Base-by-base conservation (phyloP, 208 protist genomes). In the Acanthamoeba healyi region DNA sequence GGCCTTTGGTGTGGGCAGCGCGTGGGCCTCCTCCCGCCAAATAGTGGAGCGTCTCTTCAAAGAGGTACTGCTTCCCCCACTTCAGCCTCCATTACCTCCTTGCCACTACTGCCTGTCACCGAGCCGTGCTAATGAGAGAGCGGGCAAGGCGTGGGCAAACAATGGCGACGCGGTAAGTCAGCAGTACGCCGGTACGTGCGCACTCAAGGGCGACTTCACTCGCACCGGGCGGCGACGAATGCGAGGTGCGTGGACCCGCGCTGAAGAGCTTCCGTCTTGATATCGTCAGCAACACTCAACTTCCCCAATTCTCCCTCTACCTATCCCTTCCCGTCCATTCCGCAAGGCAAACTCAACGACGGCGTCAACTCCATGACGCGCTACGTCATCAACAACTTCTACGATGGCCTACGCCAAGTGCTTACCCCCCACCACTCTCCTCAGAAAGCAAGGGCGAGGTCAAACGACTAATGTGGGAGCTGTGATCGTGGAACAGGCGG, bases 201-300 rank as follows among this genome's bases (percentile, higher is more conserved):
- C 88, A 24, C 70, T 93, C 6, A 93, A 93, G 63, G 88, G 88
- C n/a, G 88, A 93, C 36, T 77, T 93, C 36, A 93, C 88, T 7
- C 84, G 84, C 49, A 91, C 84, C 24, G 84, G 84, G 32, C 54
- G 61, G 5, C 84, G 84, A 17, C 36, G 36, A 34, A 91, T 51
- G 34, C 38, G 42, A 34, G 79, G 79, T 74, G 34, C n/a, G 61
- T 4, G 32, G 12, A 7, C 49, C 49, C 49, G 12, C 9, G 15
- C 9, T 5, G n/a, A n/a, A n/a, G n/a, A n/a, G n/a, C 49, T 19
- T 22, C 22, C 49, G 12, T 1, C 49, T 56, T 49, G 12, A 49
- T 12, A 49, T 15, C 44, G 12, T 15, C 44, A 49, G 12, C 44
- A 49, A 49, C 44, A 49, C 4, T n/a, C n/a, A n/a, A n/a, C n/a